Evolutionary conservation across 163 green algal species (phyloP).

Genomic region (Prototheca cutis): DNA sequence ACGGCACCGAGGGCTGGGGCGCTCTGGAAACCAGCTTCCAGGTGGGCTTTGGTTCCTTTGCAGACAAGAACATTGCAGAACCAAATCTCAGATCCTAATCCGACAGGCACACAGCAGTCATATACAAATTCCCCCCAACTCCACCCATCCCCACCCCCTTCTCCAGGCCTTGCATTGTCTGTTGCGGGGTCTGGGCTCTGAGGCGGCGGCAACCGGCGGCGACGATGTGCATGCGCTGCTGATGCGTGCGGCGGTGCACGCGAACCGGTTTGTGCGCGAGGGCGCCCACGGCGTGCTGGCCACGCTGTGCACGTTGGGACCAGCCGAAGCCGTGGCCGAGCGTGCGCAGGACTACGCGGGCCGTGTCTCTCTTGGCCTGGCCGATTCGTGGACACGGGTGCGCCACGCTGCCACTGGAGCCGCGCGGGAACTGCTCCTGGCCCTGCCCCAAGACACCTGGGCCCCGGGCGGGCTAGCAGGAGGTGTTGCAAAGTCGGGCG

Average conservation of each 20-base stretch:
- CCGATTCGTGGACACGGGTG: conserved; percentile 86
- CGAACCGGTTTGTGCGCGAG: conserved; percentile 74
- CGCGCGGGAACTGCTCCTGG: conserved; percentile 51
- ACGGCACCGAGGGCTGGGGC: conserved; percentile 87
- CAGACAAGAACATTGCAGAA: too few species aligned
- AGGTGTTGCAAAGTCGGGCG: too few species aligned
- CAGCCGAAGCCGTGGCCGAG: neutral
- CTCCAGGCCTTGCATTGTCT: conserved; percentile 39
- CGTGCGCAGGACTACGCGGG: conserved; percentile 16
- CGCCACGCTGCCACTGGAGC: conserved; percentile 62
- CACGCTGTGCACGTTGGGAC: neutral
- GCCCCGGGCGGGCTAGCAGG: conserved; percentile 2
- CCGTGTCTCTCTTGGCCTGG: conserved; percentile 51
- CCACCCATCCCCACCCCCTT: too few species aligned
- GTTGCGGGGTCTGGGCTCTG: conserved; percentile 46
- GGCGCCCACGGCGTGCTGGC: conserved; percentile 28
- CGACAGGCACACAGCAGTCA: too few species aligned
- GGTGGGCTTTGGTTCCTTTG: too few species aligned
- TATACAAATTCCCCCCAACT: too few species aligned
- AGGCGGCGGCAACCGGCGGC: conserved; percentile 30
- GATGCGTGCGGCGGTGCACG: conserved; percentile 44
- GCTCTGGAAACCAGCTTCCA: conserved; percentile 77
- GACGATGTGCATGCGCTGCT: conserved; percentile 44
- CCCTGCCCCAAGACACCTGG: neutral
- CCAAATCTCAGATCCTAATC: too few species aligned